Conservation (phyloP, 768 basidiomycete species). For the Podaxis mareebaensis region DNA sequence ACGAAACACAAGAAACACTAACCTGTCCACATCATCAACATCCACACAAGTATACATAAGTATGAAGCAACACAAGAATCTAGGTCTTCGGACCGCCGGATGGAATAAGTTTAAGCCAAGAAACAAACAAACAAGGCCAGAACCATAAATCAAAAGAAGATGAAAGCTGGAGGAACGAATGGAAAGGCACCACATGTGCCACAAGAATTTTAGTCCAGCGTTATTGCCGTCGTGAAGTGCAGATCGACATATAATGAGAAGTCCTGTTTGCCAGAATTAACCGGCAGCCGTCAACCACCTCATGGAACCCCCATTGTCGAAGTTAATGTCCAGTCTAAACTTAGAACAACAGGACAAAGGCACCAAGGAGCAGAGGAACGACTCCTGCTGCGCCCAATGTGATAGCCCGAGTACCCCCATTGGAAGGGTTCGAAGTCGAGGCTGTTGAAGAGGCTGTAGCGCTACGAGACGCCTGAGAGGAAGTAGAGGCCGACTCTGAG, state of each 20-base stretch:
- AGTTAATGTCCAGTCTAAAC: neutral
- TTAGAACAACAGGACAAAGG: neutral
- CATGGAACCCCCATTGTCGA: neutral
- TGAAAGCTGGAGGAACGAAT: neutral
- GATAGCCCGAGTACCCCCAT: neutral
- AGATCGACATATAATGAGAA: neutral
- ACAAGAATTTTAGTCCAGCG: neutral
- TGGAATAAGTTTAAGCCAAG: no score
- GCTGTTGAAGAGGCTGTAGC: constrained; percentile 1
- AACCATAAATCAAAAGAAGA: neutral
- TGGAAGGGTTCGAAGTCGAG: neutral
- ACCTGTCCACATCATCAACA: no score
- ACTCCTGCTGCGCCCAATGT: neutral
- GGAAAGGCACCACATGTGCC: neutral
- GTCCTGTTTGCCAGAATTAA: neutral
- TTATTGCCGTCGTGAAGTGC: neutral
- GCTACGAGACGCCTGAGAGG: neutral
- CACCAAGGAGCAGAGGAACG: neutral
- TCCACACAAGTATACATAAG: no score
- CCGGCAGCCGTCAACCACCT: neutral
- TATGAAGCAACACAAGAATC: no score
- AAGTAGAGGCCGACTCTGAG: neutral
- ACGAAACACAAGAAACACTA: no score
- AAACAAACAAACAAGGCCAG: neutral
- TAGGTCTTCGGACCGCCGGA: no score